A percentile compares a stretch with the other conserved stretches of the same genome.
These are phyloP conservation scores for Hypoxylon lienhwacheense DNA, from an alignment of 495 filamentous ascomycete species.

Conservation along the genomic window DNA sequence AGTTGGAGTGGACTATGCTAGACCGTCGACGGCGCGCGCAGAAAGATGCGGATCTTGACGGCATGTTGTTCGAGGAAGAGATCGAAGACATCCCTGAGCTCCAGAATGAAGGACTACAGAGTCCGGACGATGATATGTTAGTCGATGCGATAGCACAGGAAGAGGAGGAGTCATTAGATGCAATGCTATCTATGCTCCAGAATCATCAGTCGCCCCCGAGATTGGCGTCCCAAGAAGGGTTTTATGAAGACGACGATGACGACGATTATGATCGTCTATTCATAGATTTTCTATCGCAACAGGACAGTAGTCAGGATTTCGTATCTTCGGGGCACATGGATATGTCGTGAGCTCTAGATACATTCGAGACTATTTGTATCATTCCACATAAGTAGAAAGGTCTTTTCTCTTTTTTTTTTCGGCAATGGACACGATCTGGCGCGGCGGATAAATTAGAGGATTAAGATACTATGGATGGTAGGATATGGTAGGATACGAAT, in stretches of 20 bases:
- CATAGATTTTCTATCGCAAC: slow-evolving; percentile 42
- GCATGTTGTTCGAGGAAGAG: slow-evolving; percentile 48
- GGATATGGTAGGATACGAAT: slow-evolving; percentile 38
- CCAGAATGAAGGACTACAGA: slow-evolving; percentile 40
- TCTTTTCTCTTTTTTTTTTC: too few relatives aligned
- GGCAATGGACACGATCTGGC: slow-evolving; percentile 21
- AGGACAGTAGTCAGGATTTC: slow-evolving; percentile 12
- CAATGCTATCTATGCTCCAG: slow-evolving; percentile 50
- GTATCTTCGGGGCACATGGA: slow-evolving; percentile 38
- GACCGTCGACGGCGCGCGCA: slow-evolving; percentile 46
- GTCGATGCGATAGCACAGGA: slow-evolving; percentile 51
- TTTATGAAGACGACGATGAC: slow-evolving; percentile 62
- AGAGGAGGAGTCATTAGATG: slow-evolving; percentile 62
- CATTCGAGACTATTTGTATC: background rate
- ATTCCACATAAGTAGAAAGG: slow-evolving; percentile 8
- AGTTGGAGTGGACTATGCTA: slow-evolving; percentile 49
- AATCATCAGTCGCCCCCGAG: slow-evolving; percentile 19
- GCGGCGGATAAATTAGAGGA: slow-evolving; percentile 27
- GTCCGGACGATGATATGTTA: slow-evolving; percentile 48
- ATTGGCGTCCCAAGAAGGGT: slow-evolving; percentile 30
- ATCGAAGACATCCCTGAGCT: slow-evolving; percentile 48
- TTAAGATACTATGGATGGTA: slow-evolving; percentile 28
- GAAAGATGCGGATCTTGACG: slow-evolving; percentile 56
- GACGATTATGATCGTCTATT: slow-evolving; percentile 60
- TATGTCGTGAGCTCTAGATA: slow-evolving; percentile 25